Base-by-base conservation (phyloP, 1,139 yeast species). In the Lodderomyces theae region DNA sequence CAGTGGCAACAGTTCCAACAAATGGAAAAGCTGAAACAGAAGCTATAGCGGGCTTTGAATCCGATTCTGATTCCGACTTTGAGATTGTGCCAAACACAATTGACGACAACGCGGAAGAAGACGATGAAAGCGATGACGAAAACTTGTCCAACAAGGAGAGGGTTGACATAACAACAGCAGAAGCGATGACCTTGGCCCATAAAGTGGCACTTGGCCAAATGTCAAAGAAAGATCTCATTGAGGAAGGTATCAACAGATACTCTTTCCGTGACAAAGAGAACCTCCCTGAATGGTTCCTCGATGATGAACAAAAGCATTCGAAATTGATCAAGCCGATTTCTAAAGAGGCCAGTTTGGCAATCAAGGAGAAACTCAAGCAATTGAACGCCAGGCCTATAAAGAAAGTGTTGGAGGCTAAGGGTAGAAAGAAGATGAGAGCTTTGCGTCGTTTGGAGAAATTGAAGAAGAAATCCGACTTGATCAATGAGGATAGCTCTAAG, bases 111-210 rank as follows among this genome's bases (percentile, higher is more conserved):
- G 71, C 59, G n/a, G 69, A 63, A 38, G 74, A 68, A 43, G 74
- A 68, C 31, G 34, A 31, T 12, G 34, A 19, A 4, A 21, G 17
- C 6, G 24, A 18, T 18, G 24, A 31, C 17, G 23, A 17, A 3
- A 4, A 4, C 3, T 18, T 24, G 19, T 13, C 85, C 82, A 52
- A 37, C 22, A 69, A 77, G 46, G 73, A 77, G 47, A 83, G 78
- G 46, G 79, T 88, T 35, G 96, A 88, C 48, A 71, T 90, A 48
- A 95, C 94, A 18, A 89, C 97, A 2, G 95, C 86, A 1, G 95
- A 89, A 61, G 97, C 97, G 5, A 94, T 94, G 98, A 92, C 98
- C 0, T 71, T 92, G 55, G 98, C 98, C 0, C 99, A 94, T 59
- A 90, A 92, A 63, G 74, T 94, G 37, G 98, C 98, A 0, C 65